Base-by-base conservation (phyloP, 768 basidiomycete genomes). In the Candolleomyces efflorescens region DNA sequence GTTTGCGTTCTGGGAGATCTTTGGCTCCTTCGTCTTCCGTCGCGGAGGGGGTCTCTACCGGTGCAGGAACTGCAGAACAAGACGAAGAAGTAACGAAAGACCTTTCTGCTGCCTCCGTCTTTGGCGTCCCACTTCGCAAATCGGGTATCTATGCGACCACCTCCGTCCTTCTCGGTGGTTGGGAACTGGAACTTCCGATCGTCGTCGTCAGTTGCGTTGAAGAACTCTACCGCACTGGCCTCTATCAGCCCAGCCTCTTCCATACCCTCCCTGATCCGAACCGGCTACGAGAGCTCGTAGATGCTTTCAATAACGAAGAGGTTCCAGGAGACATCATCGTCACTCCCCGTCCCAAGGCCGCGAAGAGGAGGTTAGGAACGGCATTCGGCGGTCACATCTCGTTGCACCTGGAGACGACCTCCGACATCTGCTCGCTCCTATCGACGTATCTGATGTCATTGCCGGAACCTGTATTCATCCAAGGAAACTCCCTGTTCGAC, bases 341-440 rank as follows among this genome's bases (percentile, higher is more conserved):
- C 26, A 65, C 63, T 38, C 62, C 64, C 45, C 61, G 62, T 20
- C 63, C 13, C 44, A 56, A 17, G 26, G 54, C 32, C 5, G 20
- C 22, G 9, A 49, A 48, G 26, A 3, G 56, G 24, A n/a, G 50
- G 6, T 32, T 47, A n/a, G 22, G 44, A 22, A 46, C 52, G 4
- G 63, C 65, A 48, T 75, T 68, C 23, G 65, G 68, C 0, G 61
- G 67, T 12, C 65, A 65, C n/a, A 66, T 67, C 1, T 67, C 71
- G 1, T 68, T 77, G 20, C 65, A 71, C 46, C 65, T 71, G 18
- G 71, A 75, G 56, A 71, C 76, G 1, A 73, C 71, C 3, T 62
- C 70, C 32, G 74, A 79, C 59, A 67, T 79, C 20, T 79, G 75
- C 50, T 73, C 73, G 9, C 67, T 79, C 12, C 65, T 80, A 1